Percentiles rank a stretch among this genome's conserved stretches.
Evolutionary conservation across 371 early-diverging fungal species (phyloP).

Genomic region (Mucor racemosus): DNA sequence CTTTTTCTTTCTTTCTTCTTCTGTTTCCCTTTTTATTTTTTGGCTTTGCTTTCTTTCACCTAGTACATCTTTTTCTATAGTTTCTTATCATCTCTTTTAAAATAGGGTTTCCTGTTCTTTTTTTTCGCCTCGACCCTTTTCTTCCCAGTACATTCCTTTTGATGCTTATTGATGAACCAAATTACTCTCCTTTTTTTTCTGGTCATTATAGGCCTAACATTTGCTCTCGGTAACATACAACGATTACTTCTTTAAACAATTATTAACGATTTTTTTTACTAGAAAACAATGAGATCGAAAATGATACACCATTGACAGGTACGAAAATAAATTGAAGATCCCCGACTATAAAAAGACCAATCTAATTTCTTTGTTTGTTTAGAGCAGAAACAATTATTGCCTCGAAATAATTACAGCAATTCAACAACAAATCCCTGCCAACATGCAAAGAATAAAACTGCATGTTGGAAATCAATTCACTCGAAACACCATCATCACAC

Average conservation of each 20-base stretch:
- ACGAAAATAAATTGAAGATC: not conserved
- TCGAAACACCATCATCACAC: not conserved
- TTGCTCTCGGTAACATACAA: constrained; percentile 23
- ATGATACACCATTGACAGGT: constrained; percentile 3
- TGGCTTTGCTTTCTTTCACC: not conserved
- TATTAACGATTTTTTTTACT: not conserved
- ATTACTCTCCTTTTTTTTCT: constrained; percentile 41
- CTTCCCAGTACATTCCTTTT: constrained; percentile 29
- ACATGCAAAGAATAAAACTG: not conserved
- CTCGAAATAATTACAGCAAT: not conserved
- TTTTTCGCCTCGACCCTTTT: not conserved
- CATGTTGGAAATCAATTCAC: constrained; percentile 3
- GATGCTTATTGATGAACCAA: constrained; percentile 47
- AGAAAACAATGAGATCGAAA: constrained; percentile 12
- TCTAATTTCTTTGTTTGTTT: constrained; percentile 8
- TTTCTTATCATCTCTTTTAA: not conserved
- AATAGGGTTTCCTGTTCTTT: not conserved
- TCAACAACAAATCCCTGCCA: not conserved
- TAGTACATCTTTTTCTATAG: not conserved
- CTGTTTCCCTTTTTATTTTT: not conserved
- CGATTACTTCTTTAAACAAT: not conserved
- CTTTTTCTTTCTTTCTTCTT: not conserved
- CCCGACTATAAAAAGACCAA: constrained; percentile 1
- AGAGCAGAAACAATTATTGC: constrained; percentile 4
- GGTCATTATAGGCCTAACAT: constrained; percentile 27